Conservation (phyloP, 2,329 filamentous ascomycete species). For the Calonectria hongkongensis region DNA sequence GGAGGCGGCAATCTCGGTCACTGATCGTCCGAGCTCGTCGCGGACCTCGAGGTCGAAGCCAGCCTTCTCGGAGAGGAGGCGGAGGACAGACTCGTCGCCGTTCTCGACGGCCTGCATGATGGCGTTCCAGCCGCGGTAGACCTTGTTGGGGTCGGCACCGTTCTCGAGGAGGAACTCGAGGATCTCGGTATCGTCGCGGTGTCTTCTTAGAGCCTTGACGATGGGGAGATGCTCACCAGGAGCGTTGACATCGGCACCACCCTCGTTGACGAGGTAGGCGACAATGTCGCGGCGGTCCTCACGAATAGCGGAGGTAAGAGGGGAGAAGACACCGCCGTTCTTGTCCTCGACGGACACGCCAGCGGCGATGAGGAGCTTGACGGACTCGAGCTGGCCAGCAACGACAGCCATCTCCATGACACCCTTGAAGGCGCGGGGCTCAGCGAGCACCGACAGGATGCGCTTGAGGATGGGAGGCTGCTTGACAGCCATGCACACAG, state of each 20-base stretch:
- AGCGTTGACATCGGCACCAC: conserved; percentile 78
- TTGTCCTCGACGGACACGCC: conserved; percentile 82
- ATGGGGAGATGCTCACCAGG: conserved; percentile 83
- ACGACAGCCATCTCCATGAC: conserved; percentile 81
- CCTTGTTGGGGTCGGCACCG: conserved; percentile 80
- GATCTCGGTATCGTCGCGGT: conserved; percentile 74
- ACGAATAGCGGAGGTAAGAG: conserved; percentile 79
- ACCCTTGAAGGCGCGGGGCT: conserved; percentile 78
- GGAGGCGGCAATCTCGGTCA: conserved; percentile 75
- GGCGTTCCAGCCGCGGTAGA: conserved; percentile 80
- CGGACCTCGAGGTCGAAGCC: conserved; percentile 70
- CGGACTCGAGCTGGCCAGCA: conserved; percentile 79
- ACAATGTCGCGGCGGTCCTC: conserved; percentile 78
- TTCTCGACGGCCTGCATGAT: conserved; percentile 80
- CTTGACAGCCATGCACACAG: conserved; percentile 80
- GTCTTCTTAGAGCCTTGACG: conserved; percentile 80
- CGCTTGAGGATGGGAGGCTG: conserved; percentile 76
- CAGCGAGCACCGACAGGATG: conserved; percentile 73
- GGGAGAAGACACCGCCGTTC: conserved; percentile 83
- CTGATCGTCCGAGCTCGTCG: conserved; percentile 73
- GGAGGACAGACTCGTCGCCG: conserved; percentile 73
- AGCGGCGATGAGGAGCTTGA: conserved; percentile 78
- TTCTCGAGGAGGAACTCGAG: conserved; percentile 77
- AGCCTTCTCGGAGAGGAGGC: conserved; percentile 68
- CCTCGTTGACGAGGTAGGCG: conserved; percentile 76